phyloP scores from a whole-genome alignment of 306 rosid genomes.

The Casuarina cunninghamiana region DNA sequence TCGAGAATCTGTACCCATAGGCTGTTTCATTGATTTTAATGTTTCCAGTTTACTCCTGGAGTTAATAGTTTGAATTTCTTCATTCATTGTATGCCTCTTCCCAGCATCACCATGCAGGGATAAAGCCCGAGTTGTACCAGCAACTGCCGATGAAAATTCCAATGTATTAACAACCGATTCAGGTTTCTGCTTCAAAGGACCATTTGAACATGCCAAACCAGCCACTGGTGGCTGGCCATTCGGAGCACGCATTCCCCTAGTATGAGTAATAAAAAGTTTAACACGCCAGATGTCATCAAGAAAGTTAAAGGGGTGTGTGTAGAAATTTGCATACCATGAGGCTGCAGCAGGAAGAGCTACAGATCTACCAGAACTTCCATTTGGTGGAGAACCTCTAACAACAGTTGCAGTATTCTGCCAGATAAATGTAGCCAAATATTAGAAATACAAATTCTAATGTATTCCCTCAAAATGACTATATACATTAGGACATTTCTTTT shows the following conservation, averaged over 20 bases:
- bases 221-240: constrained; percentile 47
- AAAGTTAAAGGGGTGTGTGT: constrained; percentile 11
- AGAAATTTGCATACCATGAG: constrained; percentile 59
- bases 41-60: constrained; percentile 42
- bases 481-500: not conserved
- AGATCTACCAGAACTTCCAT: constrained; percentile 60
- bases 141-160: constrained; percentile 55
- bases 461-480: not conserved
- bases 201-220: constrained; percentile 48
- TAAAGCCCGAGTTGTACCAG: constrained; percentile 38
- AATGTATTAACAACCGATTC: constrained; percentile 45
- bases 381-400: constrained; percentile 66
- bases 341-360: constrained; percentile 62
- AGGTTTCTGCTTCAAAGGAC: constrained; percentile 49
- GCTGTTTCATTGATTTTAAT: constrained; percentile 52
- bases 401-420: constrained; percentile 52
- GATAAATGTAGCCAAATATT: constrained; percentile 23
- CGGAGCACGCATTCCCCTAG: constrained; percentile 70
- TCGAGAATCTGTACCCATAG: constrained; percentile 38
- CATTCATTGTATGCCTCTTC: constrained; percentile 40
- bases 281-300: constrained; percentile 20
- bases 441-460: not conserved
- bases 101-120: constrained; percentile 40
- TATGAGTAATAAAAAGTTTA: constrained; percentile 18
- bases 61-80: constrained; percentile 39